A percentile compares a stretch with the other conserved stretches of the same genome.
Conservation (phyloP, 352 stramenopile species). For the Globisporangium lucens region DNA sequence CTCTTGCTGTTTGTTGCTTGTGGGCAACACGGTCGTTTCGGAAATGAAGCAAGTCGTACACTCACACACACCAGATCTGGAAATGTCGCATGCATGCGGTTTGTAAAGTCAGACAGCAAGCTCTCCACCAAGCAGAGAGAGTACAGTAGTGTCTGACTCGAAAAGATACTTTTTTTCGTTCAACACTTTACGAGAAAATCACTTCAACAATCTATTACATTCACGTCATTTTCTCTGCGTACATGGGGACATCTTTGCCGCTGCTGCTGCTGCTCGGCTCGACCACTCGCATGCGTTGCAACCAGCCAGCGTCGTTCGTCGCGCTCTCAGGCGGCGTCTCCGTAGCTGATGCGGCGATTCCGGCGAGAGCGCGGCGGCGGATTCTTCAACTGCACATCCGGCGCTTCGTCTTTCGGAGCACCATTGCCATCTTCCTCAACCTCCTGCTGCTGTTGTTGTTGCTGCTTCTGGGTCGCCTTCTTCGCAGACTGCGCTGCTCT, state of each 20-base stretch:
- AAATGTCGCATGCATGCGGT: background rate
- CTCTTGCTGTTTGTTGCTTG: background rate
- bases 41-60: background rate
- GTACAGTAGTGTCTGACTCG: background rate
- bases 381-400: background rate
- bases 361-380: background rate
- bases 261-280: background rate
- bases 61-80: background rate
- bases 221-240: background rate
- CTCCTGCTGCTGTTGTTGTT: background rate
- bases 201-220: background rate
- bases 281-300: background rate
- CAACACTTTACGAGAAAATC: background rate
- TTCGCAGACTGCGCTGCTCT: background rate
- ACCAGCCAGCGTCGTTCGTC: background rate
- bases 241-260: background rate
- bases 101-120: background rate
- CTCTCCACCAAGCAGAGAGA: background rate
- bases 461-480: background rate
- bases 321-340: background rate
- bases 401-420: background rate
- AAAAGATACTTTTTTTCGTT: background rate
- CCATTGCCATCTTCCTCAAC: background rate
- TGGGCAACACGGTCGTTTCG: background rate
- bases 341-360: constrained; percentile 14